Evolutionary conservation across 2,329 filamentous ascomycete genomes (phyloP), one percentile per base, ranked within the genome.

Genomic region (Phialophora tarda): DNA sequence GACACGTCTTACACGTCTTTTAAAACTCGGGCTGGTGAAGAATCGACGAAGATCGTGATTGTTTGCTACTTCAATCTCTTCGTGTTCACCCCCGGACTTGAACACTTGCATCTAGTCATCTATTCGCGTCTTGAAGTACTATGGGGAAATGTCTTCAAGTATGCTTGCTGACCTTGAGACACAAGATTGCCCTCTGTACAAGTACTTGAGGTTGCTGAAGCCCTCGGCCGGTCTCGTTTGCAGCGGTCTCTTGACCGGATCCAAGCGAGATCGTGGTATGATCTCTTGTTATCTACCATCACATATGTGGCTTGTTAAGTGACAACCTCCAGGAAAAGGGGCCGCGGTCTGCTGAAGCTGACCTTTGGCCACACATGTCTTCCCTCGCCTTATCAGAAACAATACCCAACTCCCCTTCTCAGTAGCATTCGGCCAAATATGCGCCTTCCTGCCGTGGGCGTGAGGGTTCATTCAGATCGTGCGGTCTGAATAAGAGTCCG

Each of bases 401-500:
- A 44, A 3, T 3, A 44, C 38, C 38, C 14, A n/a, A 2, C 38
- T 44, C 2, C 14, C 14, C 7, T n/a, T 3, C 14, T 44, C 14
- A 44, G 38, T n/a, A 44, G 14, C 24, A 14, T 51, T 17, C 21
- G 21, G 6, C 21, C 12, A 26, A 17, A 28, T n/a, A 2, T 51
- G 53, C n/a, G 21, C 30, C 23, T 24, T 17, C 44, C 47, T 23
- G 21, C 24, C 30, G 8, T 17, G 26, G 28, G 11, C 17, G 21
- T 8, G 17, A 6, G 28, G 8, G 7, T 11, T 56, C 21, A 56
- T 41, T 64, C 32, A 53, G 48, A 24, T 65, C 66, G 50, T 41
- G 63, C 59, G 12, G 50, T 51, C 10, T 66, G 57, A 4, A 55
- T 21, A 5, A 73, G 64, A 7, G 62, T 44, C 30, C 58, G 60